Conservation (phyloP, 2,329 filamentous ascomycete species). For the Mycosphaerella sp. region DNA sequence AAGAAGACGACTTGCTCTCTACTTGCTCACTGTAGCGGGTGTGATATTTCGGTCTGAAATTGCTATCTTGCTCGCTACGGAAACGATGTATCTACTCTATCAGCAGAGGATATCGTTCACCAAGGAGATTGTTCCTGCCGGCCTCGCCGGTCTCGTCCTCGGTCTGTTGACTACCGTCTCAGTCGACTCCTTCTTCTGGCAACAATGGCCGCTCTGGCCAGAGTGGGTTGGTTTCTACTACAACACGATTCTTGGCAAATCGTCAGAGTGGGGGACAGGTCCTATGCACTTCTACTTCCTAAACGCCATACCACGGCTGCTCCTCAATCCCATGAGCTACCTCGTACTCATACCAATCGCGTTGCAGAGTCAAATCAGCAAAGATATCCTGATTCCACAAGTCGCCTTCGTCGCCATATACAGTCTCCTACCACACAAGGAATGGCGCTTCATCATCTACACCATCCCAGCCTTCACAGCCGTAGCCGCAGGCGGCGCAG, state of each 20-base stretch:
- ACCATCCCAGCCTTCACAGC: constrained; percentile 73
- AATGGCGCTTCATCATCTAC: constrained; percentile 93
- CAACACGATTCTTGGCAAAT: constrained; percentile 79
- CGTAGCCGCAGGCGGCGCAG: constrained; percentile 66
- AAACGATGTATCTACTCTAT: constrained; percentile 59
- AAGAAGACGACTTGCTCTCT: constrained; percentile 60
- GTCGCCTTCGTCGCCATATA: constrained; percentile 71
- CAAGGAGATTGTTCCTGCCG: constrained; percentile 58
- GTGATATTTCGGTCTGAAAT: constrained; percentile 87
- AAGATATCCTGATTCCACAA: constrained; percentile 58
- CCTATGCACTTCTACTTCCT: constrained; percentile 83
- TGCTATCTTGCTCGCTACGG: constrained; percentile 67
- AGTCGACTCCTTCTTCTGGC: constrained; percentile 93
- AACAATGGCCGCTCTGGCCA: constrained; percentile 69
- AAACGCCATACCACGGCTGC: constrained; percentile 71
- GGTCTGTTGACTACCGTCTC: constrained; percentile 65
- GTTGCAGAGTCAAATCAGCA: constrained; percentile 44
- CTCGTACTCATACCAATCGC: constrained; percentile 47
- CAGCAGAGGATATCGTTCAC: constrained; percentile 50
- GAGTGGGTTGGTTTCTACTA: constrained; percentile 85
- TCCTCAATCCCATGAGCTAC: constrained; percentile 69
- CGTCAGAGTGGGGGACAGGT: constrained; percentile 79
- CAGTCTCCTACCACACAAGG: constrained; percentile 88
- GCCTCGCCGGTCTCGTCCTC: constrained; percentile 57
- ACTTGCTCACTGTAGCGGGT: constrained; percentile 70